phyloP scores from a whole-genome alignment of 1,284 basidiomycete species.

The Moesziomyces antarcticus region DNA sequence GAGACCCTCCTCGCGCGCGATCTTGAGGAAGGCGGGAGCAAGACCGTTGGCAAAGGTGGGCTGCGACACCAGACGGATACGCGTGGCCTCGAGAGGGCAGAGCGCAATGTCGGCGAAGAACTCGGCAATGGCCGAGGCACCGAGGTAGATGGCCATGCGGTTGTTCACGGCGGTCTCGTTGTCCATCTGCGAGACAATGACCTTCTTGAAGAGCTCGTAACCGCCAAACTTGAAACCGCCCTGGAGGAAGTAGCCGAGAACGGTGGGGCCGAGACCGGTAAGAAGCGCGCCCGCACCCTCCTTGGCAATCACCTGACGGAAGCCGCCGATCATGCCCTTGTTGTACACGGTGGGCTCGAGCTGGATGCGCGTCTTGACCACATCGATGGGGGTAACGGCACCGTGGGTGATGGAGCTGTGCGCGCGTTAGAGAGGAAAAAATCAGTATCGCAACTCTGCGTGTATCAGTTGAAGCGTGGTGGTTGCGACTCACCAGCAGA shows the following conservation, averaged over 20 bases:
- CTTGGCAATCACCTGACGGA: conserved; percentile 65
- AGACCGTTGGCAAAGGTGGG: conserved; percentile 67
- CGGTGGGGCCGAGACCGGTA: conserved; percentile 66
- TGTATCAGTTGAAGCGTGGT: background rate
- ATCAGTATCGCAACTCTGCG: too few species aligned
- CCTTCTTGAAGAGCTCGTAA: conserved; percentile 68
- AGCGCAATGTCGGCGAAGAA: conserved; percentile 68
- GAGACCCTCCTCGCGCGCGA: conserved; percentile 65
- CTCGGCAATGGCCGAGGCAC: conserved; percentile 65
- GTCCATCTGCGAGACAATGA: conserved; percentile 64
- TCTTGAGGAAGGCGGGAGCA: conserved; percentile 62
- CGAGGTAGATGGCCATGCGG: conserved; percentile 66
- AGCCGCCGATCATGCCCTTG: conserved; percentile 69
- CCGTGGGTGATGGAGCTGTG: conserved; percentile 87
- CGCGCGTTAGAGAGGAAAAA: background rate
- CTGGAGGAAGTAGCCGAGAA: conserved; percentile 67
- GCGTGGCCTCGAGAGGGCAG: conserved; percentile 67
- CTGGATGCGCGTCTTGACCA: conserved; percentile 93
- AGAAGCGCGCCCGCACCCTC: conserved; percentile 67
- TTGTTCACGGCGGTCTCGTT: conserved; percentile 64
- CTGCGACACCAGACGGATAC: conserved; percentile 68
- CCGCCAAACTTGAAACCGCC: conserved; percentile 68
- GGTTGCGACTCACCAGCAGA: conserved; percentile 73
- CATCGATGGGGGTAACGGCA: conserved; percentile 64
- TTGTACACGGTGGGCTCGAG: conserved; percentile 75